phyloP scores from a whole-genome alignment of 2,329 filamentous ascomycete genomes.

The Xylariaceae sp. region DNA sequence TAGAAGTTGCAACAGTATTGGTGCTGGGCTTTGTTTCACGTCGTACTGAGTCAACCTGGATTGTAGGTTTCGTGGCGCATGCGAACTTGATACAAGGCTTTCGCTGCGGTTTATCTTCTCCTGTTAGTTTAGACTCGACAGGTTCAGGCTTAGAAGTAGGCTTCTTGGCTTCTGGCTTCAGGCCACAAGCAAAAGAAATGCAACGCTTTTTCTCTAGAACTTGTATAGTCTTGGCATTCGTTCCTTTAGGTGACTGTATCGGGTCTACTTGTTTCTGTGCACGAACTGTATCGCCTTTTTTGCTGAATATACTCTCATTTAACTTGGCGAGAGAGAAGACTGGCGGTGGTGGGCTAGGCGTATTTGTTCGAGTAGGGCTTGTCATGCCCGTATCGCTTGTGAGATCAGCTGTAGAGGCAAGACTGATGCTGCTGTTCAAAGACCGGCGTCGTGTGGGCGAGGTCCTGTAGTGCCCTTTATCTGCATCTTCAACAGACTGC shows the following conservation, averaged over 20 bases:
- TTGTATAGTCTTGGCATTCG: constrained; percentile 56
- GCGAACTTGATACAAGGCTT: constrained; percentile 72
- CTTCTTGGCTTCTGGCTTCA: constrained; percentile 51
- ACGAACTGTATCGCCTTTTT: constrained; percentile 27
- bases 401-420: constrained; percentile 80
- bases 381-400: constrained; percentile 93
- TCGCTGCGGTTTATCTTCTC: constrained; percentile 40
- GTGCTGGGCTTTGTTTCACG: constrained; percentile 18
- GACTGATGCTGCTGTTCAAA: constrained; percentile 74
- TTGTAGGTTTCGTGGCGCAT: constrained; percentile 55
- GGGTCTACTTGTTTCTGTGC: constrained; percentile 13
- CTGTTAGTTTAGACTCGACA: constrained; percentile 31
- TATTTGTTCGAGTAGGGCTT: constrained; percentile 81
- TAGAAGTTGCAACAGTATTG: constrained; percentile 5
- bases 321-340: constrained; percentile 48
- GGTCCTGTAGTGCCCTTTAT: constrained; percentile 36
- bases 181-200: constrained; percentile 86
- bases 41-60: constrained; percentile 38
- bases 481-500: constrained; percentile 54
- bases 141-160: constrained; percentile 37
- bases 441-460: constrained; percentile 53
- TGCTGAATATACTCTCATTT: constrained; percentile 27
- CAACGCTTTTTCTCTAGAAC: constrained; percentile 74
- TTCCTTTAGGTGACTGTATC: constrained; percentile 21
- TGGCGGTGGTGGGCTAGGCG: constrained; percentile 80